A percentile compares a stretch with the other conserved stretches of the same genome.
These are phyloP conservation scores for Groenewaldozyma tartarivorans DNA, from an alignment of 805 yeast genomes.

Conservation along the genomic window DNA sequence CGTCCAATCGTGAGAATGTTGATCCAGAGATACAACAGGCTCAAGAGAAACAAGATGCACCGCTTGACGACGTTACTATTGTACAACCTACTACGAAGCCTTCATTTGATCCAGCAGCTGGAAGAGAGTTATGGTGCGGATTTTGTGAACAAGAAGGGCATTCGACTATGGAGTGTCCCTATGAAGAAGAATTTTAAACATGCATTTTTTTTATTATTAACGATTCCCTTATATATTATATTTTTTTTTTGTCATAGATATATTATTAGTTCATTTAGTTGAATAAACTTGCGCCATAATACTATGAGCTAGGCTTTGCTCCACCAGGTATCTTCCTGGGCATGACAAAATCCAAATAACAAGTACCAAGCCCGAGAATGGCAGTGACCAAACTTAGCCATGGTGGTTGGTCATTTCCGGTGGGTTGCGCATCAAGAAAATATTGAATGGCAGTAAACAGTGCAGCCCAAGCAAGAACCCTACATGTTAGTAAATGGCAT, in stretches of 20 bases:
- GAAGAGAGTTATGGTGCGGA: conserved; percentile 82
- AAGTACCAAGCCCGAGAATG: conserved; percentile 23
- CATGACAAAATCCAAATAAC: conserved; percentile 28
- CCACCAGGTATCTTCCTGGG: conserved; percentile 17
- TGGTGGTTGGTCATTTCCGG: conserved; percentile 20
- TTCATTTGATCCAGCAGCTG: conserved; percentile 55
- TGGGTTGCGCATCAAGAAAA: conserved; percentile 15
- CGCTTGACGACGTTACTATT: no score
- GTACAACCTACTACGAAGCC: not conserved
- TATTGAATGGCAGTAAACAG: conserved; percentile 27
- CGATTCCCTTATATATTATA: no score
- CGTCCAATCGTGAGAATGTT: not conserved
- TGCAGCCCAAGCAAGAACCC: conserved; percentile 29
- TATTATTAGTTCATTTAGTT: no score
- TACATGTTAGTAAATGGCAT: conserved; percentile 1
- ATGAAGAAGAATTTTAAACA: conserved; percentile 47
- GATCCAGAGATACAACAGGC: no score
- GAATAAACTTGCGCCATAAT: no score
- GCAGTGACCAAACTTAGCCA: conserved; percentile 23
- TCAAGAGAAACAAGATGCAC: no score
- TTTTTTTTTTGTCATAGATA: no score
- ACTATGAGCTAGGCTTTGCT: not conserved
- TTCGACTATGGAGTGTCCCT: conserved; percentile 80
- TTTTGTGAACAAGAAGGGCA: conserved; percentile 89
- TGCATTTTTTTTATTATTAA: no score